Conservation (phyloP, 2,329 filamentous ascomycete species). For the Mycocentrospora acerina region DNA sequence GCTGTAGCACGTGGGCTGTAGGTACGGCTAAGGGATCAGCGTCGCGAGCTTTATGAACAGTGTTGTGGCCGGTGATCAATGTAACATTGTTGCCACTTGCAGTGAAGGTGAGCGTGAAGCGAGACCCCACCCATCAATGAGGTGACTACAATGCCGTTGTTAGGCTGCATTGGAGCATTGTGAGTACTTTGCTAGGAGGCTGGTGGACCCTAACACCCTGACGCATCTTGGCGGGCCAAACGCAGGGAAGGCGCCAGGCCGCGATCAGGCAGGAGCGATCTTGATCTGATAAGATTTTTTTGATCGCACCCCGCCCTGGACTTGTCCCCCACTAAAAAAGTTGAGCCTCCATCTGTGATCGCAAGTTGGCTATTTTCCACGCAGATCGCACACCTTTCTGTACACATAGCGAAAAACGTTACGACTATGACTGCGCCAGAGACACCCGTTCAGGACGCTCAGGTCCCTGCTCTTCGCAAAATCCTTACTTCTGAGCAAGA, state of each 20-base stretch:
- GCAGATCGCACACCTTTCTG: conserved; percentile 4
- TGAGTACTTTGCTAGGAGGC: too few relatives aligned
- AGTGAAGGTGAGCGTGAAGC: background rate
- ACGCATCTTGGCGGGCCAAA: background rate
- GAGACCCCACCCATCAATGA: too few relatives aligned
- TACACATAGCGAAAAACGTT: background rate
- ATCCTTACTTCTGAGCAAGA: conserved; percentile 78
- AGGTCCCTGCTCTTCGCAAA: conserved; percentile 67
- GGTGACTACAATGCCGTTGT: too few relatives aligned
- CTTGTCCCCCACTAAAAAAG: conserved; percentile 27
- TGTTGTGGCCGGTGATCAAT: background rate
- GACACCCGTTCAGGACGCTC: conserved; percentile 36
- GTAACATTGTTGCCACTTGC: background rate
- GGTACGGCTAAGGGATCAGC: background rate
- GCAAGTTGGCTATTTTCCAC: background rate
- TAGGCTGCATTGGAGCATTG: too few relatives aligned
- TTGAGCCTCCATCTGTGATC: conserved; percentile 18
- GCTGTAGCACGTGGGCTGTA: background rate
- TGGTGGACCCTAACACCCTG: too few relatives aligned
- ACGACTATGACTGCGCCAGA: conserved; percentile 31
- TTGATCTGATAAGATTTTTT: conserved; percentile 32
- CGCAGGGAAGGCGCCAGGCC: background rate
- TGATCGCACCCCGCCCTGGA: conserved; percentile 14
- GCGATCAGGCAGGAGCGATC: conserved; percentile 9
- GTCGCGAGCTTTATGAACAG: background rate